Conservation (phyloP, 2,329 filamentous ascomycete genomes). For the Fusarium armeniacum region DNA sequence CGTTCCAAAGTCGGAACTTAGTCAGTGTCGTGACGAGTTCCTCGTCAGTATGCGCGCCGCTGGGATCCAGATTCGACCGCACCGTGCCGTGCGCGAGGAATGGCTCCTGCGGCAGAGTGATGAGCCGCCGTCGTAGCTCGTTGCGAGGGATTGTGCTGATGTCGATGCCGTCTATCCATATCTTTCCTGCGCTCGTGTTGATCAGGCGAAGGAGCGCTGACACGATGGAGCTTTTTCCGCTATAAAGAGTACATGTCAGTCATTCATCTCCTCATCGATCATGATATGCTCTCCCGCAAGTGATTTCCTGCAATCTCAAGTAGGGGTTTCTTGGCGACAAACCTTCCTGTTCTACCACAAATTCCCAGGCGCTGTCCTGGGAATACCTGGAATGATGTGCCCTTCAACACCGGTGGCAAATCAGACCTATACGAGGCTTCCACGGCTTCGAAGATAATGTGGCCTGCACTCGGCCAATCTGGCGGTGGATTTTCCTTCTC, state of each 20-base stretch:
- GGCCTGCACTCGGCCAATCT: constrained; percentile 87
- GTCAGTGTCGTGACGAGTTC: constrained; percentile 8
- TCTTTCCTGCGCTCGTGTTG: constrained; percentile 3
- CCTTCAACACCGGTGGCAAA: constrained; percentile 17
- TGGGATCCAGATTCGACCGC: constrained; percentile 12
- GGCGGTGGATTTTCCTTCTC: constrained; percentile 61
- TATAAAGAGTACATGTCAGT: constrained; percentile 9
- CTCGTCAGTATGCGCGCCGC: constrained; percentile 8
- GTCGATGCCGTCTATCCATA: constrained; percentile 7
- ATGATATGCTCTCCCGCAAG: constrained; percentile 61
- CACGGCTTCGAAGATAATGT: constrained; percentile 79
- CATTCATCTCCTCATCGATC: constrained; percentile 52
- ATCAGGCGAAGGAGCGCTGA: constrained; percentile 9
- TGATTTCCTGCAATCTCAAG: constrained; percentile 6
- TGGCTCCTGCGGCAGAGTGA: constrained; percentile 15
- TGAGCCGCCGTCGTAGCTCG: constrained; percentile 7
- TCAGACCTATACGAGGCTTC: constrained; percentile 25
- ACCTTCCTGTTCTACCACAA: constrained; percentile 36
- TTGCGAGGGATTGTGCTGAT: constrained; percentile 10
- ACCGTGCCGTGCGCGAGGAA: constrained; percentile 4
- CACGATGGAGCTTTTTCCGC: constrained; percentile 12
- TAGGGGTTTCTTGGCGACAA: constrained; percentile 3
- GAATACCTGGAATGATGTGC: constrained; percentile 23
- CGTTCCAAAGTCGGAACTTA: constrained; percentile 16
- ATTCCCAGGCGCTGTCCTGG: constrained; percentile 30